Base-by-base conservation (phyloP, 306 rosid species). In the Prunus dulcis region DNA sequence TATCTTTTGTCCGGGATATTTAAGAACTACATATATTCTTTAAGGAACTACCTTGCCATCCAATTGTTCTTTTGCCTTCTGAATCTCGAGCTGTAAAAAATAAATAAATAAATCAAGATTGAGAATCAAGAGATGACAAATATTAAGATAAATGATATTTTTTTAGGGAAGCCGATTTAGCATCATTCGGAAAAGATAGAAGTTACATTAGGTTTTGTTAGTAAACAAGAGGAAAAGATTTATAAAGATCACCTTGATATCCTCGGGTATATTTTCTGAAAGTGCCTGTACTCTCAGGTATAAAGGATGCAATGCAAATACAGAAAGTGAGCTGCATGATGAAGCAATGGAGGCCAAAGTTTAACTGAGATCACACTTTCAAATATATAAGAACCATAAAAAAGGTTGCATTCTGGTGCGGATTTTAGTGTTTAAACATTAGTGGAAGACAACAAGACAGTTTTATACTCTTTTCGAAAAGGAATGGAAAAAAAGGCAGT, bases 281-380 rank as follows among this genome's bases (percentile, higher is more conserved):
- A 95, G 97, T 75, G 92, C 93, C 75, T 95, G 92, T 68, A 95
- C 93, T 85, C 96, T 86, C 77, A 95, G 80, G 91, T 95, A 95
- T 69, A 95, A 85, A 10, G 98, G 98, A 86, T 95, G 98, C 84
- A 95, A 74, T 18, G 98, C 98, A 87, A 80, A 95, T 67, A 95
- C 98, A 27, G 98, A 95, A 55, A 95, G 92, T 64, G 98, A 95
- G 81, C 98, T 95, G 97, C 85, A 87, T 73, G 61, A 69, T 46
- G 50, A 78, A 62, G 67, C 79, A 66, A 61, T 60, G 2, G 45
- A 77, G 2, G 7, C 38, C 23, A 62, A 84, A 80, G 56, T 46
- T 41, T 27, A 72, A 45, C 27, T 74, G 51, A 73, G 73, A 77
- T 73, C 30, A 67, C n/a, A 25, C 79, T 45, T 49, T 41, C 45